phyloP scores from a whole-genome alignment of 176 grass and related monocot genomes.

The Avena insularis region DNA sequence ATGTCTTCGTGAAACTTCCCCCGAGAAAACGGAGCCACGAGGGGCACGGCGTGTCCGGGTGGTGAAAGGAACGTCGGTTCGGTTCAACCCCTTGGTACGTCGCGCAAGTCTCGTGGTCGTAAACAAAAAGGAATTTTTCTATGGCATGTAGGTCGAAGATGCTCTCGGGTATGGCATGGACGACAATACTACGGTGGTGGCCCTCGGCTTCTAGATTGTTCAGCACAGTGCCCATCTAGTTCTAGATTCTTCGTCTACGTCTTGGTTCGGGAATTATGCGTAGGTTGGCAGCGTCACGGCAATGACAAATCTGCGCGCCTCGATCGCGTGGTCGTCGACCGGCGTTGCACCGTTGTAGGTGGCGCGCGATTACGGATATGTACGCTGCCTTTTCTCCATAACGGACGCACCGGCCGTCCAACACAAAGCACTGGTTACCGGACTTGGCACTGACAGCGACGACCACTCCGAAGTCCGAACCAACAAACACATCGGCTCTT shows the following conservation, averaged over 20 bases:
- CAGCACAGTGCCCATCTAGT: neutral
- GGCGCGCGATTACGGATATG: neutral
- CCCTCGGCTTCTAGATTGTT: conserved; percentile 1
- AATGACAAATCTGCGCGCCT: neutral
- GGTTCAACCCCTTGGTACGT: neutral
- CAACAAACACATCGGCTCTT: neutral
- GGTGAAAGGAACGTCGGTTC: neutral
- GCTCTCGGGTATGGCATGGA: too few relatives aligned
- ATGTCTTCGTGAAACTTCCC: neutral
- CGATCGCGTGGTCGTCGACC: neutral
- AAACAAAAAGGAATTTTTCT: neutral
- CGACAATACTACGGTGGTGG: neutral
- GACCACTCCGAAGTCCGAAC: neutral
- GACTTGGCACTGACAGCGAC: neutral
- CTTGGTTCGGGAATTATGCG: neutral
- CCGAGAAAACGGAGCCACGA: neutral
- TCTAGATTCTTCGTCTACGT: conserved; percentile 15
- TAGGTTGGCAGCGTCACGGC: neutral
- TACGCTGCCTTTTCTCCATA: neutral
- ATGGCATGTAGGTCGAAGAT: too few relatives aligned
- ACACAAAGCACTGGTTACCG: neutral
- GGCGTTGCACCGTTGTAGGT: neutral
- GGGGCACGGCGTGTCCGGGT: neutral
- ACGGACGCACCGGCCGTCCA: conserved; percentile 25
- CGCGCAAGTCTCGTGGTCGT: neutral